Evolutionary conservation across 306 rosid genomes (phyloP).

Genomic region (Vigna trinervia): DNA sequence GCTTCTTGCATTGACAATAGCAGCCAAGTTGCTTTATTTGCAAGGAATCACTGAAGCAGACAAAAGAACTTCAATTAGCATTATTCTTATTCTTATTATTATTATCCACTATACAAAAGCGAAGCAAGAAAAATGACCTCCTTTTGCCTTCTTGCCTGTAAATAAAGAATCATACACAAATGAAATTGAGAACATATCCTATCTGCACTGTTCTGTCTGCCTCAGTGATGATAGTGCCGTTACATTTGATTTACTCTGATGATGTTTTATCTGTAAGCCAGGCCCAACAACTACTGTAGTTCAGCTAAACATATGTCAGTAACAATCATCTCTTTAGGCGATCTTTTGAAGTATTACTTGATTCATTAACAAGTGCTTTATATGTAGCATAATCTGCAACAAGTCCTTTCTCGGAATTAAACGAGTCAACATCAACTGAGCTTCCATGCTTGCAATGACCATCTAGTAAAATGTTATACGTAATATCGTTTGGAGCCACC

Average conservation of each 20-base stretch:
- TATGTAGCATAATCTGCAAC: conserved; percentile 78
- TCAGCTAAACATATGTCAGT: conserved; percentile 1
- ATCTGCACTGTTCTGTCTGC: neutral
- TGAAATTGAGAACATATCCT: neutral
- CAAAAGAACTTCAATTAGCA: conserved; percentile 34
- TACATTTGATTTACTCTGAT: neutral
- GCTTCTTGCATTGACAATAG: conserved; percentile 31
- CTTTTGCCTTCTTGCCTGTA: neutral
- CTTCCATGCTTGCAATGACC: conserved; percentile 82
- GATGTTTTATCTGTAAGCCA: conserved; percentile 6
- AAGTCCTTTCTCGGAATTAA: conserved; percentile 70
- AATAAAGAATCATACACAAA: neutral
- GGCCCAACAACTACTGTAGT: conserved; percentile 20
- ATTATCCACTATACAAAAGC: neutral
- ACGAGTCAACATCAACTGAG: conserved; percentile 51
- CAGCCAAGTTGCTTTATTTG: conserved; percentile 22
- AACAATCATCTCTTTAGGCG: conserved; percentile 56
- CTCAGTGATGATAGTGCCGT: neutral
- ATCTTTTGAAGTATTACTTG: conserved; percentile 53
- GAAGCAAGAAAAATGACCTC: conserved; percentile 9
- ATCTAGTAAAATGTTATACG: conserved; percentile 80
- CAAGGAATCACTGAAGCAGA: conserved; percentile 16
- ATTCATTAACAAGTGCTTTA: conserved; percentile 63
- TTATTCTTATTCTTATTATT: conserved; percentile 5
- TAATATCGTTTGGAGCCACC: conserved; percentile 85